These are phyloP conservation scores for Daldinia bambusicola DNA, from an alignment of 495 filamentous ascomycete species.

Conservation along the genomic window DNA sequence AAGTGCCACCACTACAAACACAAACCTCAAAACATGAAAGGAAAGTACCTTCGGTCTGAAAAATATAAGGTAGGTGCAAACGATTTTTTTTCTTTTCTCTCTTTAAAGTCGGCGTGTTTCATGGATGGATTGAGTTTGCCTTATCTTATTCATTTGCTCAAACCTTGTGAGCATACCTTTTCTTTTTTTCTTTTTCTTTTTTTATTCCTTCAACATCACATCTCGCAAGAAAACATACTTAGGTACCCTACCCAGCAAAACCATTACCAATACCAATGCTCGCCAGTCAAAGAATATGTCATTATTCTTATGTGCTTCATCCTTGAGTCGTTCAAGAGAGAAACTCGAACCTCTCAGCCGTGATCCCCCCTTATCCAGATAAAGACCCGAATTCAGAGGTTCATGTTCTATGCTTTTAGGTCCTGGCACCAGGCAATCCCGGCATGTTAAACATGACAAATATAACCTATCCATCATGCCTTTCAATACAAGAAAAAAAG, in stretches of 20 bases:
- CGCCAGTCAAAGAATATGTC: not conserved
- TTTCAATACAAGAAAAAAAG: conserved; percentile 25
- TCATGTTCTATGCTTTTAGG: conserved; percentile 18
- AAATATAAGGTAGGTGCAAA: not conserved
- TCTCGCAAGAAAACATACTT: not conserved
- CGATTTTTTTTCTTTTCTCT: not conserved
- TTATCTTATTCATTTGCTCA: not conserved
- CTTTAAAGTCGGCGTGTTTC: not conserved
- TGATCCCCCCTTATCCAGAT: conserved; percentile 14
- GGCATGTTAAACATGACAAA: conserved; percentile 25
- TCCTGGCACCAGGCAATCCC: conserved; percentile 9
- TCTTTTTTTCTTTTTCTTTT: not conserved
- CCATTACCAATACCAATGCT: not conserved
- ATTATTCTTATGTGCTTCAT: conserved; percentile 4
- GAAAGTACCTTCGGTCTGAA: conserved; percentile 1
- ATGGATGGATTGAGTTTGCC: not conserved
- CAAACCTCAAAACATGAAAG: conserved; percentile 8
- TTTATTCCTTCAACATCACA: not conserved
- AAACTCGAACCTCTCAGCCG: conserved; percentile 14
- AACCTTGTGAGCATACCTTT: not conserved
- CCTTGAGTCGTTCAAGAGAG: conserved; percentile 1
- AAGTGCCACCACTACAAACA: not conserved
- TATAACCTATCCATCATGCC: conserved; percentile 2
- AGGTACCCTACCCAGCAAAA: not conserved
- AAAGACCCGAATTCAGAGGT: conserved; percentile 1